Evolutionary conservation across 1,284 basidiomycete species (phyloP), one percentile per base, ranked within the genome.

Genomic region (Tilletia indica): DNA sequence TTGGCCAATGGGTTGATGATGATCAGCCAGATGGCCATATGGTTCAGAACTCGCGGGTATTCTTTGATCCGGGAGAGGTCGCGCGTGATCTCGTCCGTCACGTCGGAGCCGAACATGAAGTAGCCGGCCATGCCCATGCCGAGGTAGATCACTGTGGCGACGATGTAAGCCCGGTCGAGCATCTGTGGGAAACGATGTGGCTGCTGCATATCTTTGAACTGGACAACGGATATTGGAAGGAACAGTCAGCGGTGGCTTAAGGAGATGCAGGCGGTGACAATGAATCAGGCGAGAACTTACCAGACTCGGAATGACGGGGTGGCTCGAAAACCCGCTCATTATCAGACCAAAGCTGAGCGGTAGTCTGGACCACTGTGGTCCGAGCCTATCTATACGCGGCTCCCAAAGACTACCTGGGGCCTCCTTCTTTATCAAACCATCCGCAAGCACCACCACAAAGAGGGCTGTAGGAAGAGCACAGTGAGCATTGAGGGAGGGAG

Each of bases 241-340:
- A 31, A 31, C 25, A 31, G 2, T 31, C 2, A 31, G 25, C 2
- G 25, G 25, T 31, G 25, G 25, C 25, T 31, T 1, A 31, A 31
- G 25, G 25, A 31, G 25, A 31, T 31, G 25, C 25, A 31, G 25
- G 25, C 25, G 2, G 25, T 31, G 25, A 31, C 25, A 2, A 31
- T 31, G 25, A 31, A 31, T 31, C 25, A 31, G 25, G 25, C 0
- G 25, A 31, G 25, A 31, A 45, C 42, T 45, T 45, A 45, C 42
- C 6, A 98, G 85, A 9, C 91, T 93, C 5, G 95, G 95, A 68
- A 97, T 91, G 48, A 96, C 93, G 12, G 93, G 92, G 84, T 98
- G 95, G 0, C 94, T 94, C 4, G 93, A 91, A 79, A 97, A 96
- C 88, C 95, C 94, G n/a, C 93, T 93, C 91, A 98, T 94, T 82